These are phyloP conservation scores for Ceratocystis variospora DNA, from an alignment of 2,329 filamentous ascomycete genomes.

Conservation along the genomic window DNA sequence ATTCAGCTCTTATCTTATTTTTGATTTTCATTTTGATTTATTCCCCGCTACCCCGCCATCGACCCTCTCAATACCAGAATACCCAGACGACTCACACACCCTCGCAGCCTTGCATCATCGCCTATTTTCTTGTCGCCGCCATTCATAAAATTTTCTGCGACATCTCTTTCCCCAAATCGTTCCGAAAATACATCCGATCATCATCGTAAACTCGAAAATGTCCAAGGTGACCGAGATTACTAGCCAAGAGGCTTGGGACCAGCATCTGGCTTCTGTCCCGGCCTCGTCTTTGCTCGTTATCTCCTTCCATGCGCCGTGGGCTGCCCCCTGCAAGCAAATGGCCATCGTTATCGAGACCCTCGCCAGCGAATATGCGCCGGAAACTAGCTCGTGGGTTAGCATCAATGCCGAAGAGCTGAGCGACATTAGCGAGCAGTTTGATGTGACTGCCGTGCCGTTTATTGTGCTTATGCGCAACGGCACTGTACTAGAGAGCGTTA, in stretches of 20 bases:
- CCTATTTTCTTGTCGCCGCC: not conserved
- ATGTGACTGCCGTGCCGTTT: constrained; percentile 88
- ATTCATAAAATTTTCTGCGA: not conserved
- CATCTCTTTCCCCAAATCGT: not conserved
- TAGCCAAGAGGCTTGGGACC: constrained; percentile 58
- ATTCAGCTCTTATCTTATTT: not conserved
- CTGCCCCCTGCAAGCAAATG: constrained; percentile 92
- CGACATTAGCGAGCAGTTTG: constrained; percentile 82
- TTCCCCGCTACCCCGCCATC: constrained; percentile 15
- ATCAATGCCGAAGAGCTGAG: constrained; percentile 91
- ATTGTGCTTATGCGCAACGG: constrained; percentile 68
- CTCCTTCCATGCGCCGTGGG: constrained; percentile 96
- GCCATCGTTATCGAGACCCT: constrained; percentile 71
- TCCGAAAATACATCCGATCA: too few species aligned
- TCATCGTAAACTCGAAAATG: constrained; percentile 35
- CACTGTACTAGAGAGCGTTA: constrained; percentile 68
- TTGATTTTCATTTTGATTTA: not conserved
- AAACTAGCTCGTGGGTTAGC: constrained; percentile 66
- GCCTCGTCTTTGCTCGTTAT: constrained; percentile 63
- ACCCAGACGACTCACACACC: not conserved
- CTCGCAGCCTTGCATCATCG: not conserved
- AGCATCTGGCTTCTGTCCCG: constrained; percentile 51
- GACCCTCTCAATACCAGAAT: not conserved
- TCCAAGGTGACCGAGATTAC: constrained; percentile 66
- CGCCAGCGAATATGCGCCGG: constrained; percentile 67